Evolutionary conservation across 495 filamentous ascomycete species (phyloP), one percentile per base, ranked within the genome.

Genomic region (Trypethelium eluteriae): DNA sequence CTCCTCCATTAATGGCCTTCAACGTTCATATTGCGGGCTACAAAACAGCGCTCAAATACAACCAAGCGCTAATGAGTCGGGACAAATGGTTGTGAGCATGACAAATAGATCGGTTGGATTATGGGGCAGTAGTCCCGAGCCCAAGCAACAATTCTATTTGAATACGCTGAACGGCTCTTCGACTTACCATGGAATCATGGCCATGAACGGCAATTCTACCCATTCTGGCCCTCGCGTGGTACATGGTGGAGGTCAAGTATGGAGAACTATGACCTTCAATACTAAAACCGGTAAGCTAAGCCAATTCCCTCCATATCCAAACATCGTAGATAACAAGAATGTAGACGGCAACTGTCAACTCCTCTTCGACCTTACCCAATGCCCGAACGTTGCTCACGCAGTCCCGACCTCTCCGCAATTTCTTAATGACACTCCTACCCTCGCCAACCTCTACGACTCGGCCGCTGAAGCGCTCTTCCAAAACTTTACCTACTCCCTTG

Each of bases 71-170:
- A 68, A 78, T 36, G 64, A 71, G 36, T 63, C 66, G 34, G 78
- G 77, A 10, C 70, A 75, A 39, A 74, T 68, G 36, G 70, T 74
- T 0, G 82, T 81, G 39, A 81, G 82, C 56, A 89, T 96, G 82
- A 94, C 89, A 2, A 83, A 73, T 35, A 80, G 85, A 2, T 86
- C 86, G 2, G 75, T 79, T 0, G 53, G 53, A 14, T 3, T 14
- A 59, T 59, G 53, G 53, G 53, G 14, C 5, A 59, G 53, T 59
- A 82, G 81, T 4, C 85, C 84, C 62, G 74, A 85, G 50, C 89
- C 90, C 0, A 89, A 89, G 71, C 84, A 95, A 76, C 90, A 96
- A 72, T 95, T 98, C 75, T 90, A 93, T 69, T 77, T 96, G 39
- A 84, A 80, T 16, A 84, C 85, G 2, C 80, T 98, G 18, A 90